Percentiles rank a stretch among this genome's conserved stretches.
phyloP scores from a whole-genome alignment of 108 stramenopile species.

The Discostella pseudostelligera region DNA sequence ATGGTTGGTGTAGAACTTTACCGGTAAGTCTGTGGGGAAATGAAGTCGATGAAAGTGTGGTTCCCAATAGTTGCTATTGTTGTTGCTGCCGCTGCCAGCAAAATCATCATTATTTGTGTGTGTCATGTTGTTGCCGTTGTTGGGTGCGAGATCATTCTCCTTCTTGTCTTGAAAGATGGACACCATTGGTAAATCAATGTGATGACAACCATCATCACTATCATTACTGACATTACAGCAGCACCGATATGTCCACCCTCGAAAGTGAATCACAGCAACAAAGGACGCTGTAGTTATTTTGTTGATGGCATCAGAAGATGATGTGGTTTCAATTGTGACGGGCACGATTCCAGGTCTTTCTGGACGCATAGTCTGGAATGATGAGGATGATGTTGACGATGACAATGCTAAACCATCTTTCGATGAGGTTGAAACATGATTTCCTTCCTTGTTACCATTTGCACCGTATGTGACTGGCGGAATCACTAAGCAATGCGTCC shows the following conservation, averaged over 20 bases:
- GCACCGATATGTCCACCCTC: constrained; percentile 44
- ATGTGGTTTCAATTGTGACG: background rate
- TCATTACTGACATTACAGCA: constrained; percentile 16
- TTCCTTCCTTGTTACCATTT: background rate
- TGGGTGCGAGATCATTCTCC: background rate
- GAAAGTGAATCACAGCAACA: constrained; percentile 28
- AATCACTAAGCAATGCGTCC: constrained; percentile 50
- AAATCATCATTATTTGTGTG: constrained; percentile 6
- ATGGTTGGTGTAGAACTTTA: constrained; percentile 50
- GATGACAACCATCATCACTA: background rate
- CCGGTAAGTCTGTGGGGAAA: constrained; percentile 69
- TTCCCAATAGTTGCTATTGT: background rate
- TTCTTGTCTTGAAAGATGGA: constrained; percentile 39
- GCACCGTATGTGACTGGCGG: constrained; percentile 18
- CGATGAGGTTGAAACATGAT: too few species aligned
- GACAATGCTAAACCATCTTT: background rate
- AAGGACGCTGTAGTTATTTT: background rate
- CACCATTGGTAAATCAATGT: constrained; percentile 40
- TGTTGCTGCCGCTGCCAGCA: too few species aligned
- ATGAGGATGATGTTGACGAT: constrained; percentile 22
- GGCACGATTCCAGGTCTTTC: constrained; percentile 26
- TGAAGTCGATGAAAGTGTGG: constrained; percentile 57
- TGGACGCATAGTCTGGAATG: constrained; percentile 2
- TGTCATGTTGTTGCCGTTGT: background rate
- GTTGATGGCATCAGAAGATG: background rate